These are phyloP conservation scores for Geoglossum glabrum DNA, from an alignment of 495 filamentous ascomycete species.

Conservation along the genomic window DNA sequence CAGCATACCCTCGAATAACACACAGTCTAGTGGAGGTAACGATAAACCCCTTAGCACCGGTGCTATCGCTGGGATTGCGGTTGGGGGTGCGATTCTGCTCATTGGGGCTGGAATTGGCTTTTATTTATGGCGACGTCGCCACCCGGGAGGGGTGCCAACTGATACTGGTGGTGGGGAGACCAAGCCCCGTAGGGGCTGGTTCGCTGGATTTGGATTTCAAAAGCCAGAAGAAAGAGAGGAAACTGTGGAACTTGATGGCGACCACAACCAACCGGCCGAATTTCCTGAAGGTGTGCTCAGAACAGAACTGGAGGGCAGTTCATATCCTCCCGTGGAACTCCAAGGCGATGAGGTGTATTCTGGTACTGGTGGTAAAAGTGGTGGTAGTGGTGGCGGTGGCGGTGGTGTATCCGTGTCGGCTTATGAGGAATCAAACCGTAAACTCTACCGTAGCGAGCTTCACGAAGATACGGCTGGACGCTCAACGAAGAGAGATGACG, in stretches of 20 bases:
- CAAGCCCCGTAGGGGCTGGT: not conserved
- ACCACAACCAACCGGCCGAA: not conserved
- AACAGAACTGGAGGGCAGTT: not conserved
- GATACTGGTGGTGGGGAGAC: not conserved
- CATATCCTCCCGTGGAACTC: not conserved
- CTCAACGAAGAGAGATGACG: not conserved
- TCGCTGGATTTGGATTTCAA: not conserved
- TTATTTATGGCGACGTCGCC: not conserved
- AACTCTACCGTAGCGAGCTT: not conserved
- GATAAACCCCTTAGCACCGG: not conserved
- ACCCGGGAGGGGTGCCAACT: not conserved
- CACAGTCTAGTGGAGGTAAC: slow-evolving; percentile 1
- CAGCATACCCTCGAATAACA: slow-evolving; percentile 28
- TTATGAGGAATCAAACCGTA: not conserved
- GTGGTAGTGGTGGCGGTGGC: not conserved
- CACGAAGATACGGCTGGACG: not conserved
- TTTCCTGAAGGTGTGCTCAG: not conserved
- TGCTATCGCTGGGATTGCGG: not conserved
- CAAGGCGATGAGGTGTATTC: not conserved
- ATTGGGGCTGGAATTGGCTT: not conserved
- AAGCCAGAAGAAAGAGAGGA: not conserved
- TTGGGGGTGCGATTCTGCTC: not conserved
- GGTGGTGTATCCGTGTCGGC: not conserved
- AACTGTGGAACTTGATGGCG: not conserved
- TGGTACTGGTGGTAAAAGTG: not conserved